A percentile compares a stretch with the other conserved stretches of the same genome.
Conservation (phyloP, 2,329 filamentous ascomycete genomes). For the Ophiostoma sp. region DNA sequence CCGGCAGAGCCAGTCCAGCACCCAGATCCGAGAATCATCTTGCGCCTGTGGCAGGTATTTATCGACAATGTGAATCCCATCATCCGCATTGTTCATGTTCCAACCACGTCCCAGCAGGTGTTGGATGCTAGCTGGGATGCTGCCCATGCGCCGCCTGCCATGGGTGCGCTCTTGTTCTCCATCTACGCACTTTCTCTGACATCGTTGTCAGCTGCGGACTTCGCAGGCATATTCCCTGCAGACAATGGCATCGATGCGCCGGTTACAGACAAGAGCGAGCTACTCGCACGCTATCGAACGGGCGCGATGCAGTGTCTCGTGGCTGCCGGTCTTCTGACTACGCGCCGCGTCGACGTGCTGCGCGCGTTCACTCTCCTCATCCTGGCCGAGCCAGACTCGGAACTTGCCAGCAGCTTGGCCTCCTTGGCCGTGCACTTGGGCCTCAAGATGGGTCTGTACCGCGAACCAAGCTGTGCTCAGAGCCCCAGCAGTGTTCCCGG, state of each 20-base stretch:
- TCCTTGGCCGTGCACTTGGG: constrained; percentile 28
- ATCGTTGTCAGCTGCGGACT: background rate
- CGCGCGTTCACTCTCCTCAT: constrained; percentile 33
- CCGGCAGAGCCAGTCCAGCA: constrained; percentile 24
- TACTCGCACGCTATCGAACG: constrained; percentile 22
- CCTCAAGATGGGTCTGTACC: constrained; percentile 36
- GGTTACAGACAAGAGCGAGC: background rate
- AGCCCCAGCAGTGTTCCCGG: constrained; percentile 36
- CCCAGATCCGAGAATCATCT: constrained; percentile 32
- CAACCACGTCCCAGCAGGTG: constrained; percentile 30
- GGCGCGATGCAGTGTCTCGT: constrained; percentile 29
- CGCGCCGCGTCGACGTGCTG: constrained; percentile 31
- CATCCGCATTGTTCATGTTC: constrained; percentile 33
- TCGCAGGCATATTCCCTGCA: background rate
- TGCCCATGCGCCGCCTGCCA: background rate
- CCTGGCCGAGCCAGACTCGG: constrained; percentile 31
- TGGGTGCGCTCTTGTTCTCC: background rate
- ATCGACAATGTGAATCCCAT: constrained; percentile 34
- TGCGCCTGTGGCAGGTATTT: constrained; percentile 34
- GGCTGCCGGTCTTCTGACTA: constrained; percentile 30
- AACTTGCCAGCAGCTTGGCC: constrained; percentile 29
- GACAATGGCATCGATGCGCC: background rate
- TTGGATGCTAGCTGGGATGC: background rate
- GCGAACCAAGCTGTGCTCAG: constrained; percentile 28
- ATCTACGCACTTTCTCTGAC: background rate